Evolutionary conservation across 2,329 filamentous ascomycete species (phyloP).

Genomic region (Cyanodermella asteris): DNA sequence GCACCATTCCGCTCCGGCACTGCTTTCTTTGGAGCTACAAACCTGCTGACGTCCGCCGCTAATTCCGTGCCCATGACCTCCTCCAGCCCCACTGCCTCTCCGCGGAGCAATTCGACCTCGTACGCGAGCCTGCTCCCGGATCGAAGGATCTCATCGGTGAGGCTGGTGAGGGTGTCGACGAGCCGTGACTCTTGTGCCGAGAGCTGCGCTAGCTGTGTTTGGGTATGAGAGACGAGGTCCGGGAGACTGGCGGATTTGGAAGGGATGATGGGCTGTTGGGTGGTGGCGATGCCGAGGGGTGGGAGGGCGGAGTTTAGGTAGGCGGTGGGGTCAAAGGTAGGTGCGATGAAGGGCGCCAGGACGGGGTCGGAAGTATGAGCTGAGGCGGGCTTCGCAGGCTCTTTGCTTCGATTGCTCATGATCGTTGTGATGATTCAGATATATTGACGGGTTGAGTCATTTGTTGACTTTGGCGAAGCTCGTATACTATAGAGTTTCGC

Average conservation of each 20-base stretch:
- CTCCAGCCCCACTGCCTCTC: slow-evolving; percentile 60
- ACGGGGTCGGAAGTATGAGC: slow-evolving; percentile 48
- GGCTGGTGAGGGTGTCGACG: slow-evolving; percentile 58
- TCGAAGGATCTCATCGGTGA: slow-evolving; percentile 86
- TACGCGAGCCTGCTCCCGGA: slow-evolving; percentile 78
- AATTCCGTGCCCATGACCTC: slow-evolving; percentile 57
- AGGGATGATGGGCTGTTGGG: slow-evolving; percentile 24
- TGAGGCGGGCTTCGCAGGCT: too few species aligned
- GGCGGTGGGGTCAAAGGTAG: slow-evolving; percentile 59
- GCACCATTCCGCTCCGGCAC: slow-evolving; percentile 9
- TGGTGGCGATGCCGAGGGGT: slow-evolving; percentile 37
- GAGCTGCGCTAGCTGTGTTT: slow-evolving; percentile 66
- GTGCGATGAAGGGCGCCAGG: slow-evolving; percentile 51
- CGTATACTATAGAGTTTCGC: too few species aligned
- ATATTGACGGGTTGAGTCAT: too few species aligned
- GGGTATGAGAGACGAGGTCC: slow-evolving; percentile 62
- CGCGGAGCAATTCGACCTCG: slow-evolving; percentile 80
- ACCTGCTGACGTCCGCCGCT: slow-evolving; percentile 48
- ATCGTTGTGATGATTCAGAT: too few species aligned
- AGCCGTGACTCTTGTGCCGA: slow-evolving; percentile 72
- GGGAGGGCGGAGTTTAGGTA: slow-evolving; percentile 69
- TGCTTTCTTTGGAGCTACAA: slow-evolving; percentile 40
- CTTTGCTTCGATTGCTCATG: too few species aligned
- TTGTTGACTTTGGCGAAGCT: too few species aligned
- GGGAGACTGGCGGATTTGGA: slow-evolving; percentile 38